Percentiles rank a stretch among this genome's conserved stretches.
Evolutionary conservation across 768 basidiomycete genomes (phyloP).

Genomic region (Hericium alpestre): DNA sequence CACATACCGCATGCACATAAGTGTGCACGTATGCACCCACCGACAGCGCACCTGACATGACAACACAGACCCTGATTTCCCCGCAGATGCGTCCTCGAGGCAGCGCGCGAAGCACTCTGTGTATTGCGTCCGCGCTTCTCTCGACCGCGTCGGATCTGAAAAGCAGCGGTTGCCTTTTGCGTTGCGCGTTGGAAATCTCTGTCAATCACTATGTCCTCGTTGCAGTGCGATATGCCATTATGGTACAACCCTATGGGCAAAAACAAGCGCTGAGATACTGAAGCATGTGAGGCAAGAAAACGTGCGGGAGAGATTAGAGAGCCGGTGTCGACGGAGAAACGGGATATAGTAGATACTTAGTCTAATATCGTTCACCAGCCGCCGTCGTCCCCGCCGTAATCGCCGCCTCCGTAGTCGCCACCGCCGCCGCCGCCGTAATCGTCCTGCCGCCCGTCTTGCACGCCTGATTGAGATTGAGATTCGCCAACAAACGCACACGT

Average conservation of each 20-base stretch:
- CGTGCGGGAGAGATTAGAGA: background rate
- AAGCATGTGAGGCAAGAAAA: background rate
- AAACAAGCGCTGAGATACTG: slow-evolving; percentile 7
- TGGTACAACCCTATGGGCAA: slow-evolving; percentile 12
- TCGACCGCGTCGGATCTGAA: background rate
- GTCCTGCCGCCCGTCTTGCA: slow-evolving; percentile 14
- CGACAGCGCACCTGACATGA: no score
- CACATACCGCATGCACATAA: no score
- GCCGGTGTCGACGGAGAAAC: background rate
- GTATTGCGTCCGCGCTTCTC: background rate
- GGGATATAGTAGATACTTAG: background rate
- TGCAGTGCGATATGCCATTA: background rate
- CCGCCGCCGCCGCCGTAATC: slow-evolving; percentile 1
- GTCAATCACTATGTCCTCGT: background rate
- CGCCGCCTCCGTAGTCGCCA: slow-evolving; percentile 1
- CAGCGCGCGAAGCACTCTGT: background rate
- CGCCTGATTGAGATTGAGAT: no score
- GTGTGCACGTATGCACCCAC: no score
- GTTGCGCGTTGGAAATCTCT: background rate
- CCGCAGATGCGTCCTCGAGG: background rate
- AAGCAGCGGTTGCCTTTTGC: background rate
- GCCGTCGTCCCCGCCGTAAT: slow-evolving; percentile 13
- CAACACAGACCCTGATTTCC: no score
- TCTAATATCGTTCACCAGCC: background rate
- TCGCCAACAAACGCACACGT: no score